Evolutionary conservation across 2,329 filamentous ascomycete genomes (phyloP).

Genomic region (Akanthomyces lecanii): DNA sequence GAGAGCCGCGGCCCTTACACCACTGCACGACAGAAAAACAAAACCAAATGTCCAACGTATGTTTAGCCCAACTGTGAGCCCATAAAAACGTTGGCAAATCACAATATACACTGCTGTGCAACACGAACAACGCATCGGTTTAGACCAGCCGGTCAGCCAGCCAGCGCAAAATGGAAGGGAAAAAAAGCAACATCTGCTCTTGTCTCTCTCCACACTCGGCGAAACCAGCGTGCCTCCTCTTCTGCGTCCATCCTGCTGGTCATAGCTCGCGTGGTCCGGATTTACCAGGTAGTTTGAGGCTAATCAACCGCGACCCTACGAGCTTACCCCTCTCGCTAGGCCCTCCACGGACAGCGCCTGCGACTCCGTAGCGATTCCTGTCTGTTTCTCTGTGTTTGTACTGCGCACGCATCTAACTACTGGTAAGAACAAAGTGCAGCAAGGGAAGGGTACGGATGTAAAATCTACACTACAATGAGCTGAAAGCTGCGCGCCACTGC

Average conservation of each 20-base stretch:
- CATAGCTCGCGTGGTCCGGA: conserved; percentile 5
- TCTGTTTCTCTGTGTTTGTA: not conserved
- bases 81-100: not conserved
- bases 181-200: conserved; percentile 1
- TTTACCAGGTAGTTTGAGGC: not conserved
- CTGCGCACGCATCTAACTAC: not conserved
- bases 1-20: not conserved
- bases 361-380: not conserved
- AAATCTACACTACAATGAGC: not conserved
- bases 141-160: not conserved
- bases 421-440: not conserved
- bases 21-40: not conserved
- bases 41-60: not conserved
- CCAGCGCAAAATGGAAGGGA: not conserved
- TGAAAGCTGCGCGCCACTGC: conserved; percentile 3
- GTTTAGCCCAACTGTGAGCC: not conserved
- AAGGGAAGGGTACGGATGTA: not conserved
- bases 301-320: not conserved
- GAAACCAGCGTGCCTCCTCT: not conserved
- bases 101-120: not conserved
- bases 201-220: conserved; percentile 7
- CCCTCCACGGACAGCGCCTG: not conserved
- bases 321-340: conserved; percentile 1
- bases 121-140: not conserved
- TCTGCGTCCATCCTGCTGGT: not conserved